Evolutionary conservation across 2,329 filamentous ascomycete genomes (phyloP), one percentile per base, ranked within the genome.

Genomic region (Zymoseptoria tritici): DNA sequence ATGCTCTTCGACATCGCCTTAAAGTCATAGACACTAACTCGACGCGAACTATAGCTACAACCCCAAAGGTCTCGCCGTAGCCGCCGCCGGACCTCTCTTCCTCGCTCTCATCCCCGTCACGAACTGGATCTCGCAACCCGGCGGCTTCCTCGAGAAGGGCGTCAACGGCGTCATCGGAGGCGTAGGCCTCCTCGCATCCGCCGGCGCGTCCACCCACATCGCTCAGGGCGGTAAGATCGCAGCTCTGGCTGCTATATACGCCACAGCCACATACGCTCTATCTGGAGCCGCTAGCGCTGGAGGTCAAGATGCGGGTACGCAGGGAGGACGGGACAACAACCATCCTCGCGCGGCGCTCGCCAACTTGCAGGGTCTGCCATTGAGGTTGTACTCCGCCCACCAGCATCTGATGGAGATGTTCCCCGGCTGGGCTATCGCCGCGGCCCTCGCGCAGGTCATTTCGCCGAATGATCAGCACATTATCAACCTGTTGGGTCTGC

Each of bases 401-500:
- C 64, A 64, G 46, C 62, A 71, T 49, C 55, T 69, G 9, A 61
- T 70, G 62, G 67, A 68, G 49, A 66, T 66, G 66, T 71, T 71
- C 57, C 67, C 67, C 1, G 65, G 66, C 4, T 71, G 65, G 57
- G 68, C 67, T 1, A 57, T 71, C 13, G 59, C 54, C 8, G 68
- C 68, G 31, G 68, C 68, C 9, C 52, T 71, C 55, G 60, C 68
- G n/a, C 67, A 69, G 60, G 65, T 62, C n/a, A 66, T 69, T 21
- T 68, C 68, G 24, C 68, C 68, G 2, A 62, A 60, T 16, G 68
- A 71, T 60, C 66, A 67, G 61, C 60, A 50, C 13, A 57, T 71
- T 55, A 64, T 70, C 42, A 71, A 70, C 54, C 57, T 71, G 66
- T 54, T 71, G n/a, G 68, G 68, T 56, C 58, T 71, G 61, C 68